Percentiles rank a stretch among this genome's conserved stretches.
These are phyloP conservation scores for Suillus hirtellus DNA, from an alignment of 768 basidiomycete species.

Conservation along the genomic window DNA sequence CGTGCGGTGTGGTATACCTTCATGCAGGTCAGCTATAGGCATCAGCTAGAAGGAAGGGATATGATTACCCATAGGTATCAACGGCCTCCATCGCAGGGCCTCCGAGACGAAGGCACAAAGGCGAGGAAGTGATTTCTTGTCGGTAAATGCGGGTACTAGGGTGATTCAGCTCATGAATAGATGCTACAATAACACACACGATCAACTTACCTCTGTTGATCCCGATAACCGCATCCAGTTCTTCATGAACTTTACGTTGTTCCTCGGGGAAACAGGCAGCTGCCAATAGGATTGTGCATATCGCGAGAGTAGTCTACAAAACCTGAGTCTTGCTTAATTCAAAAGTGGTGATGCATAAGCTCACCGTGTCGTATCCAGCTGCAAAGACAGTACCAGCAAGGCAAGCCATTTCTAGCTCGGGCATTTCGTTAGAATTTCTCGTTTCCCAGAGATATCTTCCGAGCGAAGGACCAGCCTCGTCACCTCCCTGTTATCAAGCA, in stretches of 20 bases:
- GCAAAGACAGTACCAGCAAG: conserved; percentile 60
- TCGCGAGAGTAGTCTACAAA: conserved; percentile 26
- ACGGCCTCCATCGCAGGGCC: conserved; percentile 36
- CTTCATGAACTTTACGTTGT: conserved; percentile 35
- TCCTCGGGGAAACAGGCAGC: conserved; percentile 36
- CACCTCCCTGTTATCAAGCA: conserved; percentile 13
- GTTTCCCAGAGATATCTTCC: conserved; percentile 54
- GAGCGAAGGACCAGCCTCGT: conserved; percentile 37
- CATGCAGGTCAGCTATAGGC: not conserved
- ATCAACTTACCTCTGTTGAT: conserved; percentile 30
- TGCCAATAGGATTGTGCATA: conserved; percentile 36
- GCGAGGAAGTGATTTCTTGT: conserved; percentile 34
- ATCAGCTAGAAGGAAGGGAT: not conserved
- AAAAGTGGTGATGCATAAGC: not conserved
- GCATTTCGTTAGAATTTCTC: conserved; percentile 45
- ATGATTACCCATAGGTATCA: conserved; percentile 29
- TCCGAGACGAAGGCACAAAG: conserved; percentile 41
- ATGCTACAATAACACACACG: not conserved
- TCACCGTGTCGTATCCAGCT: conserved; percentile 56
- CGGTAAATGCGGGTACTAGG: conserved; percentile 39
- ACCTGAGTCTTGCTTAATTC: not conserved
- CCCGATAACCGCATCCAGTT: conserved; percentile 39
- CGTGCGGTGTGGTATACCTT: conserved; percentile 24
- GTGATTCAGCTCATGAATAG: not conserved
- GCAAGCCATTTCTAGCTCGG: conserved; percentile 55